These are phyloP conservation scores for Verbascum thapsus DNA, from an alignment of 257 asterid genomes.

Conservation along the genomic window DNA sequence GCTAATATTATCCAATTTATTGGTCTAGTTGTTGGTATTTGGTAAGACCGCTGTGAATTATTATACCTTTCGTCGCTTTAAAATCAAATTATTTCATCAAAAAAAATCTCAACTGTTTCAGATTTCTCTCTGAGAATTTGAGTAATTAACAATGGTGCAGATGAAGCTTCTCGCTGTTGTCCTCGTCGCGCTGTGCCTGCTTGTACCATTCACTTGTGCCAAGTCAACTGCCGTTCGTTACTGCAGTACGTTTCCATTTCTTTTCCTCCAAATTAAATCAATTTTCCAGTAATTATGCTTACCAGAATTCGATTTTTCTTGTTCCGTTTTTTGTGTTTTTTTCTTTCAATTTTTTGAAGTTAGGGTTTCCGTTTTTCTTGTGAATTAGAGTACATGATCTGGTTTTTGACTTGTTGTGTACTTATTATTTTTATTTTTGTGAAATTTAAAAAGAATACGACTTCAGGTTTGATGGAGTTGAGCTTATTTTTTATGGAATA, in stretches of 20 bases:
- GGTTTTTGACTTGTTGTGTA: background rate
- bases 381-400: conserved; percentile 9
- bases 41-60: conserved; percentile 2
- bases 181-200: conserved; percentile 35
- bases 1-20: background rate
- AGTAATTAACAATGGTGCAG: conserved; percentile 32
- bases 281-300: background rate
- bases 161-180: conserved; percentile 39
- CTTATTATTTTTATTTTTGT: background rate
- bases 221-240: conserved; percentile 32
- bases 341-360: background rate
- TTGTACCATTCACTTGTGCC: conserved; percentile 43
- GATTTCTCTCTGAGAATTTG: background rate
- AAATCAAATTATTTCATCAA: conserved; percentile 5
- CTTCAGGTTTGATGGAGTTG: background rate
- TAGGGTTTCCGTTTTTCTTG: conserved; percentile 12
- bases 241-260: conserved; percentile 49
- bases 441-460: background rate
- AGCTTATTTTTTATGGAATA: background rate
- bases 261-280: background rate
- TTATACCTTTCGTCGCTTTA: background rate
- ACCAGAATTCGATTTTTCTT: background rate
- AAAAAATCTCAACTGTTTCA: background rate
- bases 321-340: background rate
- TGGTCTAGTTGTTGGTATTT: background rate